Evolutionary conservation across 352 stramenopile genomes (phyloP), one percentile per base, ranked within the genome.

Genomic region (Phytophthora nicotianae): DNA sequence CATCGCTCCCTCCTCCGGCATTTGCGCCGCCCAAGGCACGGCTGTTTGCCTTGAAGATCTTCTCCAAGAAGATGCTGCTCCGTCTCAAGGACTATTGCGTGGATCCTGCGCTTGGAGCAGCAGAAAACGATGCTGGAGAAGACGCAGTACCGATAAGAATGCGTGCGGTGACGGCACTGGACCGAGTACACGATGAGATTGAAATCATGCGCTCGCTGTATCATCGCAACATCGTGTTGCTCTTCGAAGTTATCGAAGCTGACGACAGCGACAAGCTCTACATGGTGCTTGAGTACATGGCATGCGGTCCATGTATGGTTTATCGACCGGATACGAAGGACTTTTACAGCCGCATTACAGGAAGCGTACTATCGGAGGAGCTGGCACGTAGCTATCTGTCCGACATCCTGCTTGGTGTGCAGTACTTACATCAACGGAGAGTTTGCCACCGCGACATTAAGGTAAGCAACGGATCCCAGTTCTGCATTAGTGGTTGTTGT

Each of bases 371-470:
- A 24, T 63, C 76, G 1, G 86, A 97, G 46, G 70, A 78, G 8
- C 66, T 91, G 42, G 89, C 86, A 4, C 74, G 86, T 9, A 49
- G 53, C 5, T 88, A 97, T 42, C 46, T 90, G 33, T 69, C 65
- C 0, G 90, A 96, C 45, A 83, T 97, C 24, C 51, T 96, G 4
- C 65, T 87, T 42, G 90, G 88, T 16, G 66, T 97, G 32, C 52
- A 81, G 37, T 97, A 97, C 24, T 63, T 97, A 5, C 90, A 97
- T 60, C 35, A 49, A 10, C 77, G 75, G 14, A 59, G 77, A 50
- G 77, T 97, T 45, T 95, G 89, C 42, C 90, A 97, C 63, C 86
- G 90, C 17, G 90, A 97, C 58, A 83, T 97, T 38, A 97, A 97
- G 79, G 87, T 92, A 58, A 63, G 41, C 26, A 16, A 51, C 17